A percentile compares a stretch with the other conserved stretches of the same genome.
phyloP scores from a whole-genome alignment of 805 yeast genomes.

The Saturnispora ahearnii region DNA sequence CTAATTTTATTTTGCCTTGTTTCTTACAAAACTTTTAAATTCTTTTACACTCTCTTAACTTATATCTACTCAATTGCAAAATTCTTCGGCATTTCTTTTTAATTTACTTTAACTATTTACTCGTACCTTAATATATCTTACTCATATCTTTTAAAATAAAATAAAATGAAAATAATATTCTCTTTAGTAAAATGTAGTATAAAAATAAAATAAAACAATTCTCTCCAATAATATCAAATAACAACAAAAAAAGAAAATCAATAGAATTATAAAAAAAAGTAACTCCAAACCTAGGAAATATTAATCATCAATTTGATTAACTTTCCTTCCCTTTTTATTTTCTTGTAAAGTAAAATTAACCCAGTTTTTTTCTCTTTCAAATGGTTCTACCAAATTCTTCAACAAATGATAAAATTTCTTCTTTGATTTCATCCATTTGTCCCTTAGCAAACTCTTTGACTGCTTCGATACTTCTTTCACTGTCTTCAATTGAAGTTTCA shows the following conservation, averaged over 20 bases:
- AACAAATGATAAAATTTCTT: conserved; percentile 17
- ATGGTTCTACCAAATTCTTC: conserved; percentile 17
- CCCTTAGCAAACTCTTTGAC: conserved; percentile 16
- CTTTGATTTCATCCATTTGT: conserved; percentile 17
- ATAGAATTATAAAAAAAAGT: background rate
- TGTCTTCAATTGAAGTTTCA: conserved; percentile 13
- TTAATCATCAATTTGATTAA: too few relatives aligned
- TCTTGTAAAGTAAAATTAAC: background rate
- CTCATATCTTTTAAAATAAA: too few relatives aligned
- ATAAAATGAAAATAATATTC: too few relatives aligned
- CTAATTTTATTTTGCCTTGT: background rate
- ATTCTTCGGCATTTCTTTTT: background rate
- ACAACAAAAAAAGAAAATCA: background rate
- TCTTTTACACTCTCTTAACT: background rate
- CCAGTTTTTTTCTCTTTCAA: conserved; percentile 1
- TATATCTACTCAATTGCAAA: background rate
- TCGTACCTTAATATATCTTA: background rate
- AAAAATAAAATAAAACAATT: background rate
- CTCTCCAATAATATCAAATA: background rate
- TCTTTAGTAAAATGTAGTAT: too few relatives aligned
- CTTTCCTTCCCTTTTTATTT: background rate
- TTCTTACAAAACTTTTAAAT: background rate
- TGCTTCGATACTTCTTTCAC: conserved; percentile 16
- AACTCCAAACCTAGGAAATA: background rate
- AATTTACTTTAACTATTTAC: background rate